Evolutionary conservation across 2,329 filamentous ascomycete genomes (phyloP).

Genomic region (Neofusicoccum ribis): DNA sequence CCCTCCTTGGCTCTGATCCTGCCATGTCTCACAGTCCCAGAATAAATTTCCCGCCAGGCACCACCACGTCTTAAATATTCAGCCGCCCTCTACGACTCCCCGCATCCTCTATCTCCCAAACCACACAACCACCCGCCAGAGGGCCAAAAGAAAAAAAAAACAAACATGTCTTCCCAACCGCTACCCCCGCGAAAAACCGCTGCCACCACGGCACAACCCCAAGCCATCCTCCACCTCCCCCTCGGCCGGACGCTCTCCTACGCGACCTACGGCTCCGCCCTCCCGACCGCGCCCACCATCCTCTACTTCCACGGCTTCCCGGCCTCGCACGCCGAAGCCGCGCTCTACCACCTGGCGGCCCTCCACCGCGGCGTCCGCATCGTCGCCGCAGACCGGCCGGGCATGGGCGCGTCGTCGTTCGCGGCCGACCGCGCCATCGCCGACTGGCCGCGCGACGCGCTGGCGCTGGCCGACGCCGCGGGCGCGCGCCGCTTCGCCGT

Average conservation of each 20-base stretch:
- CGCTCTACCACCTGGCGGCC: constrained; percentile 31
- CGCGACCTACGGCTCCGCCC: constrained; percentile 23
- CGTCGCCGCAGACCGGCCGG: constrained; percentile 25
- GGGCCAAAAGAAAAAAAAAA: not conserved
- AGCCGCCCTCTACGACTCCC: not conserved
- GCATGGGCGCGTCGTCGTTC: constrained; percentile 23
- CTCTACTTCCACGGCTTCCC: constrained; percentile 26
- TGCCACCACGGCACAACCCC: too few species aligned
- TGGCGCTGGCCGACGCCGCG: constrained; percentile 22
- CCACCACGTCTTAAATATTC: not conserved
- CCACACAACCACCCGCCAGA: not conserved
- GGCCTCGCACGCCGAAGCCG: constrained; percentile 45
- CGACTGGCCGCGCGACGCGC: constrained; percentile 23
- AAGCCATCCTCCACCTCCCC: constrained; percentile 20
- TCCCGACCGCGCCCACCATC: constrained; percentile 23
- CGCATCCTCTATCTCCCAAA: not conserved
- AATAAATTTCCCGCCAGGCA: not conserved
- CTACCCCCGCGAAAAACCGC: too few species aligned
- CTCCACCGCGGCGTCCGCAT: constrained; percentile 20
- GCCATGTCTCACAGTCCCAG: not conserved
- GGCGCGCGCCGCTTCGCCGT: constrained; percentile 21
- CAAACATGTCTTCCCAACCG: not conserved
- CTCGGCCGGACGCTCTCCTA: constrained; percentile 22
- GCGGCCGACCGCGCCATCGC: constrained; percentile 14
- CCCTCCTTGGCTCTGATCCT: not conserved